These are phyloP conservation scores for Passiflora organensis DNA, from an alignment of 345 rosid species.

Conservation along the genomic window DNA sequence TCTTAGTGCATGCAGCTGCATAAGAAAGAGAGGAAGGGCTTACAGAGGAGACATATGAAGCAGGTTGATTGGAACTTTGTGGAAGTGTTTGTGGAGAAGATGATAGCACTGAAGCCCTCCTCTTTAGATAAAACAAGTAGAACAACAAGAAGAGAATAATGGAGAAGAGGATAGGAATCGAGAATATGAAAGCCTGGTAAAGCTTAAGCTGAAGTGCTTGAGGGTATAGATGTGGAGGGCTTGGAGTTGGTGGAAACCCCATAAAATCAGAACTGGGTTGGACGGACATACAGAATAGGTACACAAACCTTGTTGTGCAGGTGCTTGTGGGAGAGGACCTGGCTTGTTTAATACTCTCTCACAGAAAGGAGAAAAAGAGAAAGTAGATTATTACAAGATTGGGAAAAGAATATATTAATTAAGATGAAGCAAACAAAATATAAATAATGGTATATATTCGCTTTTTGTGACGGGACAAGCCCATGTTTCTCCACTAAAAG, in stretches of 20 bases:
- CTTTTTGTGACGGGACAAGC: conserved; percentile 39
- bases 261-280: conserved; percentile 22
- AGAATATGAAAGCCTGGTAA: conserved; percentile 93
- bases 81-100: conserved; percentile 44
- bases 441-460: too few relatives aligned
- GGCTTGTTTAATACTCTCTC: neutral
- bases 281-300: neutral
- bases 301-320: conserved; percentile 6
- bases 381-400: conserved; percentile 3
- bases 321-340: too few relatives aligned
- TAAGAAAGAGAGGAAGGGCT: conserved; percentile 13
- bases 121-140: conserved; percentile 91
- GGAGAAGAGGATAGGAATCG: conserved; percentile 89
- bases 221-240: conserved; percentile 66
- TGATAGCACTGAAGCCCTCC: conserved; percentile 60
- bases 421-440: conserved; percentile 12
- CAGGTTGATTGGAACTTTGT: conserved; percentile 33
- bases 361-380: neutral
- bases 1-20: neutral
- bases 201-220: conserved; percentile 86
- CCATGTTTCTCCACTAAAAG: conserved; percentile 36
- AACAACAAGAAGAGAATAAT: conserved; percentile 80
- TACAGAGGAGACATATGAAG: conserved; percentile 46
- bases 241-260: conserved; percentile 60
- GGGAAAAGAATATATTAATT: conserved; percentile 16